Percentiles rank a stretch among this genome's conserved stretches.
These are phyloP conservation scores for Annulohypoxylon moriforme DNA, from an alignment of 495 filamentous ascomycete genomes.

Conservation along the genomic window DNA sequence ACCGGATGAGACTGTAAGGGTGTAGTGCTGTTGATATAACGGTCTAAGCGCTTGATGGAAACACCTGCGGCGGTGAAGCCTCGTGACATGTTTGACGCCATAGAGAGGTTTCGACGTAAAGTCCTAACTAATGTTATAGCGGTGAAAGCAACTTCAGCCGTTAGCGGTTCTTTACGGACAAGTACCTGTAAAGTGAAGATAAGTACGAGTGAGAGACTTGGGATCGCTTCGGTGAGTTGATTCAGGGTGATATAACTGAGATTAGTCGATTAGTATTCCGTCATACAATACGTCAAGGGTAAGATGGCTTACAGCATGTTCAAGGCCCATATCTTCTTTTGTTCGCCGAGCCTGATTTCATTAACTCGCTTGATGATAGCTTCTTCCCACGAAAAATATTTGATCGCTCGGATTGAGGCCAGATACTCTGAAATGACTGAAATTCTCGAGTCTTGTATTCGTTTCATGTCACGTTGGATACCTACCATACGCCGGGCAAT, in stretches of 20 bases:
- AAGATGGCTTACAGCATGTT: constrained; percentile 53
- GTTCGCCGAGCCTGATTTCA: constrained; percentile 56
- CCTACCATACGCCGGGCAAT: constrained; percentile 55
- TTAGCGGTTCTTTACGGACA: constrained; percentile 55
- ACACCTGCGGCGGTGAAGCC: constrained; percentile 54
- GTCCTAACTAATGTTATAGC: constrained; percentile 58
- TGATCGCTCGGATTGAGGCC: constrained; percentile 60
- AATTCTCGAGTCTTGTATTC: constrained; percentile 62
- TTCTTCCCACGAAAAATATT: constrained; percentile 65
- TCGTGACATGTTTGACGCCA: constrained; percentile 54
- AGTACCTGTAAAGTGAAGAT: constrained; percentile 58
- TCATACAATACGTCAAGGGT: not conserved
- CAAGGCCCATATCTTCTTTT: constrained; percentile 59
- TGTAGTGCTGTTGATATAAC: constrained; percentile 56
- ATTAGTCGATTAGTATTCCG: constrained; percentile 7
- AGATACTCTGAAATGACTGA: constrained; percentile 63
- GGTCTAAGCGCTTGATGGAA: constrained; percentile 60
- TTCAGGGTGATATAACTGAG: constrained; percentile 43
- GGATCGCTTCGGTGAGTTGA: constrained; percentile 54
- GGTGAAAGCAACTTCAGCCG: constrained; percentile 62
- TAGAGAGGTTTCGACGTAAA: constrained; percentile 56
- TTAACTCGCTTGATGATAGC: constrained; percentile 56
- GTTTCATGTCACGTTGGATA: constrained; percentile 57
- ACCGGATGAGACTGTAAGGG: constrained; percentile 55
- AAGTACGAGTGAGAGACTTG: constrained; percentile 55